Base-by-base conservation (phyloP, 2,329 filamentous ascomycete species). In the Gaeumannomyces tritici region DNA sequence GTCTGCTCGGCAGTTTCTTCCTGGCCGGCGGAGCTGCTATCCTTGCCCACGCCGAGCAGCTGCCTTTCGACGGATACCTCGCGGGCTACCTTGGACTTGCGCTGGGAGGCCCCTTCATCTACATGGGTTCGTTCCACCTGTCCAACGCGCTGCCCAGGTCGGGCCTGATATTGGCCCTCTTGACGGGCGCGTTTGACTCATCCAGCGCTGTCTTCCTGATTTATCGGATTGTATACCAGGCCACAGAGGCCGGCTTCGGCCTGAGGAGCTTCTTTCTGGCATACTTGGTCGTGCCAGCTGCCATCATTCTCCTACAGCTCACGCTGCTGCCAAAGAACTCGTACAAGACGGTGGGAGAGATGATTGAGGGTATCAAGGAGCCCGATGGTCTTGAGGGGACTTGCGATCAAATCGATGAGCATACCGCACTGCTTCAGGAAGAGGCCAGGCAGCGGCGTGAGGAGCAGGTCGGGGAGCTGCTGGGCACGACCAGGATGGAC, bases 281-380 rank as follows among this genome's bases (percentile, higher is more conserved):
- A 15, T 96, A 95, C 69, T 81, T 95, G 21, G 66, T 83, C 24
- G 88, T 95, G 0, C 91, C 91, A 0, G 71, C 79, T 3, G 77
- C 86, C 62, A 90, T 95, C 61, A 69, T 87, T 18, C 62, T 87
- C 31, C 79, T 84, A 24, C 89, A 95, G 73, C 69, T 93, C 29
- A 81, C 85, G 55, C 69, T 93, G 66, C 88, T 96, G 80, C 91
- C 91, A 0, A 78, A 77, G 21, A 85, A 87, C 66, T 91, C 88
- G 1, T 95, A 95, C 78, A 93, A 95, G 74, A 93, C 89, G 0
- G 85, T 93, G 1, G 90, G 91, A 57, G 91, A 97, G 73, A 82
- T 96, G 54, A 86, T 95, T 7, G 83, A 86, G 63, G 83, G 91
- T 70, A 87, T 86, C 21, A 88, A 91, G 67, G 79, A 81, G 55